Evolutionary conservation across 495 filamentous ascomycete genomes (phyloP), one percentile per base, ranked within the genome.

Genomic region (Xylaria acuta): DNA sequence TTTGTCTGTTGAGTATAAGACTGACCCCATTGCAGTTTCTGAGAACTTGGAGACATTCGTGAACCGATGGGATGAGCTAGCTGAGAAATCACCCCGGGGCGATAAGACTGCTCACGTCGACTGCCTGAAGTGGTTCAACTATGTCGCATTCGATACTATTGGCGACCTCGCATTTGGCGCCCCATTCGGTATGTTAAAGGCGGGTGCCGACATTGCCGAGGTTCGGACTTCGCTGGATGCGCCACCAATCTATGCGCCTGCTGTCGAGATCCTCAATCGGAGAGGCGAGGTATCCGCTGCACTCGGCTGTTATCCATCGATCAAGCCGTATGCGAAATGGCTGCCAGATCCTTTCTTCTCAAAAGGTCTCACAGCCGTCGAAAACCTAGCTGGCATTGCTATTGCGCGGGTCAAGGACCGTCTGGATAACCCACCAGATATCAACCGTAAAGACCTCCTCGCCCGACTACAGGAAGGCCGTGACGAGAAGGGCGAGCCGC

Each of bases 121-220:
- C 77, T 92, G 90, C 60, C 86, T 97, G 36, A 87, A 94, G 77
- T 97, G 94, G 94, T 96, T 95, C 87, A 97, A 97, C 82, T 97
- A 92, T 80, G 87, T 97, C 12, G 94, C 94, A 53, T 97, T 97
- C 74, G 94, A 97, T 75, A 93, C 96, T 67, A 97, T 97, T 74
- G 94, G 94, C 6, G 92, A 94, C 76, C 83, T 93, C 22, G 86
- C 87, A 27, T 89, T 89, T 34, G 87, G 87, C 20, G 79, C 83
- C 2, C 86, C 87, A 1, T 89, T 89, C 75, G 87, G 87, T 54
- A 89, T 89, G 90, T 80, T 92, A 8, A 83, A 87, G 47, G 82
- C 86, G 30, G 90, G 90, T 38, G 85, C 86, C 67, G 88, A 89
- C 76, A 85, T 88, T 67, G 87, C 87, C 41, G 86, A 88, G 71